Evolutionary conservation across 2,329 filamentous ascomycete species (phyloP).

Genomic region (Pseudocercospora fuligena): DNA sequence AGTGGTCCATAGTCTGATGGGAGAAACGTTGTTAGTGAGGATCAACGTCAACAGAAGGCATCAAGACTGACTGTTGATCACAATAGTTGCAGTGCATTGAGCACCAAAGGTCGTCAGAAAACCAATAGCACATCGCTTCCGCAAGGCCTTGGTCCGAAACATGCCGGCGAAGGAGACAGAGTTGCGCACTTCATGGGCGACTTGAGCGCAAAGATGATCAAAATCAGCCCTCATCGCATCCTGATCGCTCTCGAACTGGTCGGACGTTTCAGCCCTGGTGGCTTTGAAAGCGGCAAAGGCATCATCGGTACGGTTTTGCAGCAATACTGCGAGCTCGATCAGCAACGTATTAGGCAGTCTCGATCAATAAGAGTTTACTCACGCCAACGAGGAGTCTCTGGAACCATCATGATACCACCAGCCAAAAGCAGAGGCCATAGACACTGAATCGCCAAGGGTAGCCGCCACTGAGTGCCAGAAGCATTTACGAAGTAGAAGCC

Average conservation of each 20-base stretch:
- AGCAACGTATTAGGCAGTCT: background rate
- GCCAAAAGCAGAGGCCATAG: background rate
- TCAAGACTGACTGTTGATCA: background rate
- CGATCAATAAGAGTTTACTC: too few species aligned
- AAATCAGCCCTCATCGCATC: background rate
- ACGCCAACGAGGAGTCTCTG: constrained; percentile 8
- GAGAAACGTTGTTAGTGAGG: background rate
- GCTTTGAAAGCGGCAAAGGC: background rate
- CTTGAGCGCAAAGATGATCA: background rate
- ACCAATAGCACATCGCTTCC: constrained; percentile 1
- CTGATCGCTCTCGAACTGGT: background rate
- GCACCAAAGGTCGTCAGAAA: background rate
- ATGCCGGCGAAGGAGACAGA: background rate
- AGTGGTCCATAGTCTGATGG: background rate
- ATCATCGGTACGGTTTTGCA: background rate
- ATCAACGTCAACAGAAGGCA: background rate
- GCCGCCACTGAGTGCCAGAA: background rate
- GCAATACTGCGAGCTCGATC: background rate
- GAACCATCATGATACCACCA: constrained; percentile 2
- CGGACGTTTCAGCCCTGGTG: background rate
- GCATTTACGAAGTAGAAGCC: background rate
- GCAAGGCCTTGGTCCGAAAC: background rate
- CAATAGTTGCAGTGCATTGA: background rate
- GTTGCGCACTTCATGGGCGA: background rate
- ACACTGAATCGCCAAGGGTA: constrained; percentile 6